Percentiles rank a stretch among this genome's conserved stretches.
Conservation (phyloP, 2,329 filamentous ascomycete species). For the Cladosporium sp. region DNA sequence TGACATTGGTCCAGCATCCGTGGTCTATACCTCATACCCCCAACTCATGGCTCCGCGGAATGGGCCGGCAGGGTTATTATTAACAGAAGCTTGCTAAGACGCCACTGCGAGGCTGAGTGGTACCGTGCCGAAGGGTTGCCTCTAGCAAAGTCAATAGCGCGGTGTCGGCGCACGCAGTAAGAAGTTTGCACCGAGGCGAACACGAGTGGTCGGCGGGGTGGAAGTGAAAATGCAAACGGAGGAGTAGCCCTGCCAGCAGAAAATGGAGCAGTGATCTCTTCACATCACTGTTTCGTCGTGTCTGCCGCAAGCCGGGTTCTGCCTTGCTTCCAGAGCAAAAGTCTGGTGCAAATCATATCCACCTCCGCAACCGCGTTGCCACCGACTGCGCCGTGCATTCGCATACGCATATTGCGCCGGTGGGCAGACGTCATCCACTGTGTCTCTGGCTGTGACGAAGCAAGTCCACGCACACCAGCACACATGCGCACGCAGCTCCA, state of each 20-base stretch:
- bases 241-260: neutral
- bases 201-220: neutral
- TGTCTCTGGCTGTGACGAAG: neutral
- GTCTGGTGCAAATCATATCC: neutral
- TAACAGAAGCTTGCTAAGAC: constrained; percentile 11
- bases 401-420: constrained; percentile 1
- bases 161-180: constrained; percentile 1
- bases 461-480: constrained; percentile 1
- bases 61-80: neutral
- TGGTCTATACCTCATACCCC: too few species aligned
- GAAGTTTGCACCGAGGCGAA: constrained; percentile 2
- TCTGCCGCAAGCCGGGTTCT: too few species aligned
- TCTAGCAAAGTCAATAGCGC: constrained; percentile 12
- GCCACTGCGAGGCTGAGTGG: constrained; percentile 10
- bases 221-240: neutral
- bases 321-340: too few species aligned
- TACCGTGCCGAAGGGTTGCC: constrained; percentile 1
- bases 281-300: neutral
- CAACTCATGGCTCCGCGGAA: neutral
- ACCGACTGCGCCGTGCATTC: neutral
- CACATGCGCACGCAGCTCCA: neutral
- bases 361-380: constrained; percentile 1
- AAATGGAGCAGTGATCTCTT: neutral
- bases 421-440: constrained; percentile 3
- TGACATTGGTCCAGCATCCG: too few species aligned